phyloP scores from a whole-genome alignment of 73 alveolate genomes.

The Halteria grandinella region DNA sequence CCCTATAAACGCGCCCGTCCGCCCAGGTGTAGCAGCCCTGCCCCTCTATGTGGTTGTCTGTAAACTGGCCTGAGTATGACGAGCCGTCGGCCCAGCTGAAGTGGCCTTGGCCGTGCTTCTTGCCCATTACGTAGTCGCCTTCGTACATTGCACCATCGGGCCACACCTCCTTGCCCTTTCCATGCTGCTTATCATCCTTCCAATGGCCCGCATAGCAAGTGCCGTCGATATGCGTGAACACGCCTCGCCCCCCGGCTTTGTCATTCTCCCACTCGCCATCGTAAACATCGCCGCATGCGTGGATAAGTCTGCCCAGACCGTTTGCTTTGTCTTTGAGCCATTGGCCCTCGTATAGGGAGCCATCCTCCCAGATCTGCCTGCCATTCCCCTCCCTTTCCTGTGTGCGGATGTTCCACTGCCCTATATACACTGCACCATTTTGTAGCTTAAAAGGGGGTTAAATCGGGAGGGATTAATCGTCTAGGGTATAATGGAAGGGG shows the following conservation, averaged over 20 bases:
- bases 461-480: too few relatives aligned
- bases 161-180: constrained; percentile 39
- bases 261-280: constrained; percentile 44
- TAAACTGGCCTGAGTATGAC: constrained; percentile 60
- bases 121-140: constrained; percentile 36
- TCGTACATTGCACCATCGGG: constrained; percentile 46
- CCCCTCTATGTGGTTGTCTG: constrained; percentile 61
- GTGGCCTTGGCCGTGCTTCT: constrained; percentile 30
- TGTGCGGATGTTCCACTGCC: not conserved
- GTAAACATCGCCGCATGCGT: constrained; percentile 30
- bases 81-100: constrained; percentile 55
- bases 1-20: constrained; percentile 72
- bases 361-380: constrained; percentile 36
- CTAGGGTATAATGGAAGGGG: constrained; percentile 1
- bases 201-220: constrained; percentile 19
- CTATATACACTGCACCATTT: not conserved
- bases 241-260: constrained; percentile 35
- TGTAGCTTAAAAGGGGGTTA: too few relatives aligned
- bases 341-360: constrained; percentile 26
- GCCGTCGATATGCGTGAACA: constrained; percentile 32
- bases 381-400: constrained; percentile 21
- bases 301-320: constrained; percentile 28
- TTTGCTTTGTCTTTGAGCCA: constrained; percentile 16
- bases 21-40: constrained; percentile 41
- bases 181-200: constrained; percentile 43